Percentiles rank a stretch among this genome's conserved stretches.
phyloP scores from a whole-genome alignment of 2,329 filamentous ascomycete genomes.

The Fusarium phyllophilum region DNA sequence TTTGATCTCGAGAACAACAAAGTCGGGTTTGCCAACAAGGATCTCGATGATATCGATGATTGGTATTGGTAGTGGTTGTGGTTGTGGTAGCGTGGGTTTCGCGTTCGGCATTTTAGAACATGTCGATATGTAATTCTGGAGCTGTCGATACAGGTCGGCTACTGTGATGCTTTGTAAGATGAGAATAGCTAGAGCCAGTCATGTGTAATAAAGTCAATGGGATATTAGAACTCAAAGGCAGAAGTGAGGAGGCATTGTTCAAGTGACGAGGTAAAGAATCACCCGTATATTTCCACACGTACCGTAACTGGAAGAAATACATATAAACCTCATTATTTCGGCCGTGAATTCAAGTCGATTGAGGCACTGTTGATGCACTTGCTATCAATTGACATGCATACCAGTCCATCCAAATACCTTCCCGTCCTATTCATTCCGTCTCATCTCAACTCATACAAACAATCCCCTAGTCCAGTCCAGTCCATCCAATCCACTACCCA shows the following conservation, averaged over 20 bases:
- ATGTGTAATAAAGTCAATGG: slow-evolving; percentile 6
- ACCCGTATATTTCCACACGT: slow-evolving; percentile 29
- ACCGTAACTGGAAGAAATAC: slow-evolving; percentile 27
- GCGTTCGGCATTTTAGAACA: background rate
- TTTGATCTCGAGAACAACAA: slow-evolving; percentile 65
- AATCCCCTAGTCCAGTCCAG: background rate
- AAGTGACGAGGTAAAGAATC: slow-evolving; percentile 7
- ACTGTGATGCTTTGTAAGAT: slow-evolving; percentile 14
- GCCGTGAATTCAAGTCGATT: slow-evolving; percentile 19
- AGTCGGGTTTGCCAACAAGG: slow-evolving; percentile 58
- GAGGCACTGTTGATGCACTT: slow-evolving; percentile 23
- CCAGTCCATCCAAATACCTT: slow-evolving; percentile 16
- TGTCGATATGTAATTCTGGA: slow-evolving; percentile 10
- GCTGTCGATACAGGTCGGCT: background rate
- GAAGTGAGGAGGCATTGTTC: background rate
- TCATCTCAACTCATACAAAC: slow-evolving; percentile 4
- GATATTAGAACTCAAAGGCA: background rate
- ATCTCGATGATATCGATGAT: slow-evolving; percentile 42
- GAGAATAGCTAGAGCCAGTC: slow-evolving; percentile 9
- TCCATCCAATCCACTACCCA: slow-evolving; percentile 11
- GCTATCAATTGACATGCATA: slow-evolving; percentile 25
- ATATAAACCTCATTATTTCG: slow-evolving; percentile 26
- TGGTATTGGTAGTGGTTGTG: background rate
- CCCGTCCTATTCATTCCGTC: slow-evolving; percentile 11
- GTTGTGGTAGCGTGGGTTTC: slow-evolving; percentile 1